Evolutionary conservation across 129 eudicot species (phyloP).

Genomic region (Kitagawia praeruptora): DNA sequence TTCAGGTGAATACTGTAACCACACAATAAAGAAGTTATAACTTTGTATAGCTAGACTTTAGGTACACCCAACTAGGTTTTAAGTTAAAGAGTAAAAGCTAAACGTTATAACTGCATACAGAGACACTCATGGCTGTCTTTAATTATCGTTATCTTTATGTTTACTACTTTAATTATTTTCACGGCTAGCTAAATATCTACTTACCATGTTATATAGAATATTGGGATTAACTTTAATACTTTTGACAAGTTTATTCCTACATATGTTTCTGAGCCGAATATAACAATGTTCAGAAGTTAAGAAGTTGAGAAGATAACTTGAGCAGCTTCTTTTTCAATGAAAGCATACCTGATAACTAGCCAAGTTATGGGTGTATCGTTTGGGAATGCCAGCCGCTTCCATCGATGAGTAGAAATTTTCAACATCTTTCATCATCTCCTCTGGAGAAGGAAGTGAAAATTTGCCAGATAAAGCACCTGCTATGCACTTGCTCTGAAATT

Average conservation of each 20-base stretch:
- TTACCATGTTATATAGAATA: not conserved
- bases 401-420: slow-evolving; percentile 61
- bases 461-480: slow-evolving; percentile 79
- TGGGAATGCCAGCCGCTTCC: slow-evolving; percentile 61
- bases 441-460: slow-evolving; percentile 43
- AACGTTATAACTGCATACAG: not conserved
- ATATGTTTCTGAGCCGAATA: not conserved
- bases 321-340: no score
- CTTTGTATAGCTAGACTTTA: not conserved
- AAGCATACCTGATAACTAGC: slow-evolving; percentile 46
- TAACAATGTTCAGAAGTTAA: not conserved
- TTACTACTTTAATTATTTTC: not conserved
- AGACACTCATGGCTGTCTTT: not conserved
- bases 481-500: slow-evolving; percentile 77
- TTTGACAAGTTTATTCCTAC: not conserved
- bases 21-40: not conserved
- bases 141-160: not conserved
- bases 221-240: not conserved
- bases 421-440: slow-evolving; percentile 64
- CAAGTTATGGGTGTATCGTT: slow-evolving; percentile 72
- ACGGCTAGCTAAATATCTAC: not conserved
- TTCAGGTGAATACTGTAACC: not conserved
- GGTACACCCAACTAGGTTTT: not conserved
- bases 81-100: not conserved
- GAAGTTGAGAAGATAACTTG: not conserved